A percentile compares a stretch with the other conserved stretches of the same genome.
phyloP scores from a whole-genome alignment of 805 yeast genomes.

The Yarrowia sp. region DNA sequence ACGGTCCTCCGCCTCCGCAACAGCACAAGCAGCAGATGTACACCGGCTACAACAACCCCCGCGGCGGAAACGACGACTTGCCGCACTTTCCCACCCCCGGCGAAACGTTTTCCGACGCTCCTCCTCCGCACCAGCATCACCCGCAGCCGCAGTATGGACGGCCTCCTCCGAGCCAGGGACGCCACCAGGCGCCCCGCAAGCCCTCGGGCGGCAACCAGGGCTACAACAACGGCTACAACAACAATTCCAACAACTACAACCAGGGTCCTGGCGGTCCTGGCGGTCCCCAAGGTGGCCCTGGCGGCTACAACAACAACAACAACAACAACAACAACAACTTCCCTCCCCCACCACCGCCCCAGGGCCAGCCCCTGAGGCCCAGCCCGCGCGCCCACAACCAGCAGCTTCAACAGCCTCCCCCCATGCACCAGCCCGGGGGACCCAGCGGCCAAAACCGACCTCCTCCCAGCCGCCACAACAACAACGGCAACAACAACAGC shows the following conservation, averaged over 20 bases:
- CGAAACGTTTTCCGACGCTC: background rate
- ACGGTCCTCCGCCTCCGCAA: background rate
- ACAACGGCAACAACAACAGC: slow-evolving; percentile 10
- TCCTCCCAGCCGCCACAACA: background rate
- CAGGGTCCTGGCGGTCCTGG: background rate
- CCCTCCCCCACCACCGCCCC: background rate
- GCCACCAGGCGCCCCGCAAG: slow-evolving; percentile 16
- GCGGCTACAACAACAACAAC: background rate
- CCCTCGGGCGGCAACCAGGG: slow-evolving; percentile 11
- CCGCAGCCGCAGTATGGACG: slow-evolving; percentile 22
- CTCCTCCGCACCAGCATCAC: slow-evolving; percentile 1
- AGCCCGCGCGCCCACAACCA: slow-evolving; percentile 17
- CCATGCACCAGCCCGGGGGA: slow-evolving; percentile 17
- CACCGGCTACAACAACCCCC: slow-evolving; percentile 17
- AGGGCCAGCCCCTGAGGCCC: background rate
- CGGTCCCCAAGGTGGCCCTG: background rate
- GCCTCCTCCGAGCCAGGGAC: slow-evolving; percentile 4
- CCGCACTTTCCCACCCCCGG: slow-evolving; percentile 24
- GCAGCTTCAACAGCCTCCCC: slow-evolving; percentile 18
- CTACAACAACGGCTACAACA: background rate
- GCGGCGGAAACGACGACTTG: slow-evolving; percentile 8
- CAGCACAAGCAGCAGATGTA: slow-evolving; percentile 11
- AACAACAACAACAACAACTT: background rate
- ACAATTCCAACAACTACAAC: background rate
- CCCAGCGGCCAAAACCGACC: slow-evolving; percentile 2